Evolutionary conservation across 257 asterid genomes (phyloP).

Genomic region (Solanum infundibuliforme): DNA sequence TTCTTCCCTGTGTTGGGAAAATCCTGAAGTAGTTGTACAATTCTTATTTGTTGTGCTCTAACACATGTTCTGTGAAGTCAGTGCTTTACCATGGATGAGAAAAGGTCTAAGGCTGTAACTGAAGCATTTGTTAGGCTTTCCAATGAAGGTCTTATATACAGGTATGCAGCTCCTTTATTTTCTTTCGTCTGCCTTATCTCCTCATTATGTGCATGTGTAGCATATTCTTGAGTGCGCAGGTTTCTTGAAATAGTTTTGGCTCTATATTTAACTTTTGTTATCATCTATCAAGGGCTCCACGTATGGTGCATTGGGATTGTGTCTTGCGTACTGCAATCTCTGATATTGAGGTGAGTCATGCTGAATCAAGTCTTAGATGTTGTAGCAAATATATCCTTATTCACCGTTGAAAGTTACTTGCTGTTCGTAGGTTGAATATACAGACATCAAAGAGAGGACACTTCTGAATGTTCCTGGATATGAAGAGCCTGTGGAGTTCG

Average conservation of each 20-base stretch:
- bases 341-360: constrained; percentile 68
- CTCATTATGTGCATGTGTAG: background rate
- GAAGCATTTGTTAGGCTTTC: constrained; percentile 92
- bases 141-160: constrained; percentile 74
- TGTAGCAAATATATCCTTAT: background rate
- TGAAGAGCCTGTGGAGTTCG: constrained; percentile 74
- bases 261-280: background rate
- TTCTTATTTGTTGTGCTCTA: background rate
- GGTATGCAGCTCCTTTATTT: constrained; percentile 26
- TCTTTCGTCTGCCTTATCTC: background rate
- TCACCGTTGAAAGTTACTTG: constrained; percentile 7
- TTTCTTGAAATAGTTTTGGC: background rate
- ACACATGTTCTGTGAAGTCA: constrained; percentile 7
- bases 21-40: background rate
- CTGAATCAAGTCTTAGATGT: background rate
- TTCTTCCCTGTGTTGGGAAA: background rate
- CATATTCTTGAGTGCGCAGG: background rate
- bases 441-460: constrained; percentile 70
- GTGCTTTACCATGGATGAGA: constrained; percentile 96
- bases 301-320: constrained; percentile 96
- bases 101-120: constrained; percentile 77
- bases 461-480: constrained; percentile 65
- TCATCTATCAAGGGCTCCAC: constrained; percentile 50
- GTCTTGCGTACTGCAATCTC: constrained; percentile 89
- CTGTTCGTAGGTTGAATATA: constrained; percentile 59